Evolutionary conservation across 805 yeast species (phyloP), one percentile per base, ranked within the genome.

Genomic region (Wickerhamiella nectarea): DNA sequence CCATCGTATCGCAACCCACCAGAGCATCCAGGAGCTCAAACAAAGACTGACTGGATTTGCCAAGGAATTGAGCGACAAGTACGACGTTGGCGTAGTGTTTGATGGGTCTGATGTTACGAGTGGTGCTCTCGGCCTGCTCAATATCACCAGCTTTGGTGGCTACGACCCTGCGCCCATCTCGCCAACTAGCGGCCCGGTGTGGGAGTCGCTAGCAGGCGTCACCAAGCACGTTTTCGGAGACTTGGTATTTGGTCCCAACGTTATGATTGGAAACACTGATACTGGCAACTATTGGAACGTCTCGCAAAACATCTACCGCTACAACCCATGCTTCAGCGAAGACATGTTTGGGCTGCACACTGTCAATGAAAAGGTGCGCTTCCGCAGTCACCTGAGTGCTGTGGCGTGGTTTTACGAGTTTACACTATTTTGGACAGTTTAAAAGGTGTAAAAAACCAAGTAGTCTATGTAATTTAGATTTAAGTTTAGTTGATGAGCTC

Each of bases 201-300:
- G 80, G 79, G 62, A 62, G 11, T 52, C 65, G 17, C 68, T 78
- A 43, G 69, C 78, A 0, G 86, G 86, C 4, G 67, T 76, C 14
- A 65, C 75, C 34, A 70, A 78, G 50, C 69, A 73, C 48, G 68
- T 78, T 42, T 74, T 71, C 54, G 81, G 76, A 55, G 78, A 76
- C 26, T 46, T 45, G 12, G 21, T 34, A n/a, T 26, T 31, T 28
- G 43, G 47, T 6, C 44, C 41, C 11, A 14, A 11, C 15, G 53
- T 78, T 38, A 71, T 74, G 70, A 66, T 79, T 2, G 85, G 77
- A 17, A 78, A 78, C 60, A 79, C 85, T 4, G 85, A 79, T 53
- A 78, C 85, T 2, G 65, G 66, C 46, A 66, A 70, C 51, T 79
- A 75, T 56, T 77, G 83, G 83, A 59, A 63, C 28, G 62, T 79